These are phyloP conservation scores for Rhizophagus sp. DNA, from an alignment of 192 early-diverging fungal species.

Conservation along the genomic window DNA sequence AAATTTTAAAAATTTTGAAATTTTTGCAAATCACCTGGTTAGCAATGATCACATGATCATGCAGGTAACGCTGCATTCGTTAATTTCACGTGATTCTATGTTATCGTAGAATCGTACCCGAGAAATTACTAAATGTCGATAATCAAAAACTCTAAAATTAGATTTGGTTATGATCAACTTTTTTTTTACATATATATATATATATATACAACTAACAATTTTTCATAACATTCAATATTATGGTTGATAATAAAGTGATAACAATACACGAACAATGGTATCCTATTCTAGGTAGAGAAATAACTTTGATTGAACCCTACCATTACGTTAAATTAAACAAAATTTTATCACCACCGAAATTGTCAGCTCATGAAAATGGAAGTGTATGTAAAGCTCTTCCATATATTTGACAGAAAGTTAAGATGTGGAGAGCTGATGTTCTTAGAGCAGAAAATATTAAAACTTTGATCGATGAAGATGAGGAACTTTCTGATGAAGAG, in stretches of 20 bases:
- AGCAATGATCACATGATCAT: too few relatives aligned
- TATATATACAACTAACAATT: too few relatives aligned
- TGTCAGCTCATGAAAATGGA: neutral
- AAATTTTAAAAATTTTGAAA: too few relatives aligned
- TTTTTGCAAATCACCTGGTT: too few relatives aligned
- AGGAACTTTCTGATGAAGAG: neutral
- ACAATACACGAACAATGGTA: constrained; percentile 25
- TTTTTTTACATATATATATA: too few relatives aligned
- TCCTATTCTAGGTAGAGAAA: constrained; percentile 4
- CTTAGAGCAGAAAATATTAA: constrained; percentile 28
- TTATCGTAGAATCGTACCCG: too few relatives aligned
- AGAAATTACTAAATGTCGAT: too few relatives aligned
- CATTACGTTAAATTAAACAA: constrained; percentile 10
- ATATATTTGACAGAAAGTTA: constrained; percentile 25
- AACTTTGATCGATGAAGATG: constrained; percentile 9
- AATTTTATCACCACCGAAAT: constrained; percentile 13
- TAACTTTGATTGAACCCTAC: constrained; percentile 12
- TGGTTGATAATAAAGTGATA: constrained; percentile 7
- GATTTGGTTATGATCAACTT: too few relatives aligned
- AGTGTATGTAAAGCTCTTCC: constrained; percentile 15
- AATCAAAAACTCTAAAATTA: too few relatives aligned
- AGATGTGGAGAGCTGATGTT: constrained; percentile 27
- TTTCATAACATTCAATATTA: neutral
- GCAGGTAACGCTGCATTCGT: too few relatives aligned
- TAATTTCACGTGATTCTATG: too few relatives aligned